Evolutionary conservation across 2,329 filamentous ascomycete species (phyloP).

Genomic region (Beauveria medogensis): DNA sequence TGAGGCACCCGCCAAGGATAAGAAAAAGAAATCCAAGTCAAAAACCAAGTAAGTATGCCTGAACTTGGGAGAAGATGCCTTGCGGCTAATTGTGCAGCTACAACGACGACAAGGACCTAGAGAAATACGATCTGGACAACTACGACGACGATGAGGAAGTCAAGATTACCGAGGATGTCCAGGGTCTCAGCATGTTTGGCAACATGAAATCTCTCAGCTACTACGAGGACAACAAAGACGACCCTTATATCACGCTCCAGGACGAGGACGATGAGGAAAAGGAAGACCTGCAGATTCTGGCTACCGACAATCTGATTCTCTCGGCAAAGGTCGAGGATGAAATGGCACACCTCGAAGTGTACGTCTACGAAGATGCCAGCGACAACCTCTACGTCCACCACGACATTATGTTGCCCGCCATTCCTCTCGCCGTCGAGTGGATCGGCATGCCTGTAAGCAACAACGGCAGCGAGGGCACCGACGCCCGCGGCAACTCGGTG

Average conservation of each 20-base stretch:
- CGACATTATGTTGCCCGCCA: slow-evolving; percentile 97
- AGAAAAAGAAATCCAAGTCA: slow-evolving; percentile 22
- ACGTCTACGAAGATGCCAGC: slow-evolving; percentile 90
- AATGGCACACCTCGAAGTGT: slow-evolving; percentile 90
- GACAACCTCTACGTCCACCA: slow-evolving; percentile 99
- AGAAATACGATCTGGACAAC: slow-evolving; percentile 92
- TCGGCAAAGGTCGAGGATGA: slow-evolving; percentile 95
- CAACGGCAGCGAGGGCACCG: slow-evolving; percentile 52
- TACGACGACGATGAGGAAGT: slow-evolving; percentile 71
- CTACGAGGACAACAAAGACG: slow-evolving; percentile 87
- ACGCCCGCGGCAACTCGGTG: slow-evolving; percentile 77
- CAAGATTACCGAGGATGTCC: slow-evolving; percentile 39
- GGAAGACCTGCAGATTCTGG: slow-evolving; percentile 87
- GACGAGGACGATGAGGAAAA: slow-evolving; percentile 66
- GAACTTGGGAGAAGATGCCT: background rate
- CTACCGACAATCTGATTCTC: slow-evolving; percentile 86
- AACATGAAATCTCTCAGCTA: slow-evolving; percentile 91
- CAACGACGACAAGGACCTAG: slow-evolving; percentile 75
- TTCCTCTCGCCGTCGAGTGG: slow-evolving; percentile 94
- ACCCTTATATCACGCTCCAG: slow-evolving; percentile 90
- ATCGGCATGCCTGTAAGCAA: slow-evolving; percentile 75
- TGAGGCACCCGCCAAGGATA: slow-evolving; percentile 17
- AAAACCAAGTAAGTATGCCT: slow-evolving; percentile 30
- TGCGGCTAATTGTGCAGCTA: slow-evolving; percentile 25
- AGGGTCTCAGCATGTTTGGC: slow-evolving; percentile 85